Evolutionary conservation across 108 stramenopile genomes (phyloP), one percentile per base, ranked within the genome.

Genomic region (Cyclotella choctawhatcheeana): DNA sequence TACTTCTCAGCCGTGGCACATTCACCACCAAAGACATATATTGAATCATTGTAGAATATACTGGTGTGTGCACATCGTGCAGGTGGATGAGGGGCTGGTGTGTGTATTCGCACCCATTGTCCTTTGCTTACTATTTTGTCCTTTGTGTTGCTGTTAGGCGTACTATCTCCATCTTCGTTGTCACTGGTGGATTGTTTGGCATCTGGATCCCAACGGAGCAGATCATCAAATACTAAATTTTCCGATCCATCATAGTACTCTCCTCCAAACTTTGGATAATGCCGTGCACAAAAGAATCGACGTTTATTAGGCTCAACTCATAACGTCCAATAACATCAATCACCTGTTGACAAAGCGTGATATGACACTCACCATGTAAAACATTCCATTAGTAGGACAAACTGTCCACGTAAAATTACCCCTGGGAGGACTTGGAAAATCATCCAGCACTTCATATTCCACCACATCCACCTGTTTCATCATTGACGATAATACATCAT

Each of bases 21-120:
- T 76, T 99, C 98, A 18, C 98, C 98, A 20, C 98, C 98, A 87
- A 97, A 94, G 14, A 99, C 84, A 68, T 97, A 99, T 2, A 99
- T 63, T 33, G 79, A 75, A 50, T 96, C 88, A 53, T 93, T 88
- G 83, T 93, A 96, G 64, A 83, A 88, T 5, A 96, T 95, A 64
- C 86, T 79, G 20, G 96, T 90, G 86, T 99, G 98, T 0, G 97
- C 94, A 71, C 98, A 97, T 27, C 98, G 85, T 8, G 97, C 87
- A 10, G 91, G 87, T 1, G 98, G 98, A 34, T 77, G 73, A 21
- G 88, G 89, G 18, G 53, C 24, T 13, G 89, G 86, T 22, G 88
- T 85, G n/a, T 88, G 56, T 34, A 95, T 89, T 67, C 84, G 71
- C 50, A 89, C 90, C 94, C 94, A 95, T 53, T 64, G 61, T 44